These are phyloP conservation scores for Ophiognomonia clavigignenti-juglandacearum DNA, from an alignment of 2,329 filamentous ascomycete species.

Conservation along the genomic window DNA sequence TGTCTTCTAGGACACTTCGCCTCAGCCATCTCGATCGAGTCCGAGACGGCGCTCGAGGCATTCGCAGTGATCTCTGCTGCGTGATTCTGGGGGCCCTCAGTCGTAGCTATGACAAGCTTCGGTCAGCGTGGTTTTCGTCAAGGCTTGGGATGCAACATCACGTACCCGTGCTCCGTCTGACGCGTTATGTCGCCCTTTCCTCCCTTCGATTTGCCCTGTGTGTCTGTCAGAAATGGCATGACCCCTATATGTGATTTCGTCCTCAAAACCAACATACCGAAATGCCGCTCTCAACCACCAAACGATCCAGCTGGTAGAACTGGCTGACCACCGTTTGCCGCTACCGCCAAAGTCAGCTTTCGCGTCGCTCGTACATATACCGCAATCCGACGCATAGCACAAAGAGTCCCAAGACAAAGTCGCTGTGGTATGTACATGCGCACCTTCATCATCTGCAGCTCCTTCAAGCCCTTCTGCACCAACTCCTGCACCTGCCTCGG, in stretches of 20 bases:
- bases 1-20: background rate
- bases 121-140: background rate
- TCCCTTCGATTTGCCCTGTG: slow-evolving; percentile 66
- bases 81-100: too few relatives aligned
- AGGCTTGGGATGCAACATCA: slow-evolving; percentile 1
- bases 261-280: slow-evolving; percentile 49
- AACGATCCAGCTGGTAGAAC: slow-evolving; percentile 85
- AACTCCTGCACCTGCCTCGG: slow-evolving; percentile 77
- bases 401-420: too few relatives aligned
- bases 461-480: slow-evolving; percentile 80
- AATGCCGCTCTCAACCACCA: slow-evolving; percentile 88
- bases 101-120: background rate
- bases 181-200: slow-evolving; percentile 62
- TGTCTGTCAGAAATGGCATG: slow-evolving; percentile 6
- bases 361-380: background rate
- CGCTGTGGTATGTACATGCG: slow-evolving; percentile 15
- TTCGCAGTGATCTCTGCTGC: too few relatives aligned
- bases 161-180: slow-evolving; percentile 76
- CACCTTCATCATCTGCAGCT: slow-evolving; percentile 89
- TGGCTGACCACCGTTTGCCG: slow-evolving; percentile 92
- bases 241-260: slow-evolving; percentile 3
- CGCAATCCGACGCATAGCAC: slow-evolving; percentile 1
- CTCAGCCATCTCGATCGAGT: background rate
- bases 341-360: slow-evolving; percentile 41
- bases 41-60: too few relatives aligned